Evolutionary conservation across 2,329 filamentous ascomycete species (phyloP).

Genomic region (Fusarium mangiferae): DNA sequence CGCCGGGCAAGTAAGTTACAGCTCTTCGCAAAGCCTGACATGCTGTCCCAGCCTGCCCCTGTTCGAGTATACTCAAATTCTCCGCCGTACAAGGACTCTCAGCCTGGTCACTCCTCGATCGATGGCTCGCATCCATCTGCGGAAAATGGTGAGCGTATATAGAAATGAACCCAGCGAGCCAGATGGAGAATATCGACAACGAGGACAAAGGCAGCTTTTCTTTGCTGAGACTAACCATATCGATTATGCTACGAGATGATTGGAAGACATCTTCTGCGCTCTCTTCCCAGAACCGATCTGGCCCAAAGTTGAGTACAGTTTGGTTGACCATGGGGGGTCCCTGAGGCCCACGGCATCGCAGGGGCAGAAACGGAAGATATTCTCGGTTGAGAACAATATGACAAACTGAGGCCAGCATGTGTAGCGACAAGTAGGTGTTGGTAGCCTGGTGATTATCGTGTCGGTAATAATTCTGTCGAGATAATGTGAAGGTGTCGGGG

Average conservation of each 20-base stretch:
- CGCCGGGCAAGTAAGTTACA: slow-evolving; percentile 16
- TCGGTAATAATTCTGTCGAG: slow-evolving; percentile 45
- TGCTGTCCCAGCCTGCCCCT: slow-evolving; percentile 9
- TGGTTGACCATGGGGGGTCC: neutral
- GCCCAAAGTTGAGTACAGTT: neutral
- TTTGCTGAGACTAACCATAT: slow-evolving; percentile 71
- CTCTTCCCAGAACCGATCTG: slow-evolving; percentile 2
- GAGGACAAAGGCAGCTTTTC: slow-evolving; percentile 74
- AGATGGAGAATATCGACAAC: slow-evolving; percentile 73
- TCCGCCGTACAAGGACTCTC: neutral
- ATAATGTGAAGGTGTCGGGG: slow-evolving; percentile 67
- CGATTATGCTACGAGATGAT: slow-evolving; percentile 70
- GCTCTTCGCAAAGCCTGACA: slow-evolving; percentile 33
- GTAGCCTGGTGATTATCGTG: slow-evolving; percentile 58
- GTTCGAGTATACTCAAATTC: slow-evolving; percentile 1
- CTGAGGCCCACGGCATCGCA: neutral
- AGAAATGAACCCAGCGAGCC: slow-evolving; percentile 72
- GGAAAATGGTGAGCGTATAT: slow-evolving; percentile 75
- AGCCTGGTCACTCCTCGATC: slow-evolving; percentile 6
- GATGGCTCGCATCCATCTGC: slow-evolving; percentile 68
- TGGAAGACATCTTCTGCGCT: slow-evolving; percentile 42
- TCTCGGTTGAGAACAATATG: slow-evolving; percentile 10
- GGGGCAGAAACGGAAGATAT: neutral
- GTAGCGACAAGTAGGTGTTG: neutral
- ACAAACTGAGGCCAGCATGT: slow-evolving; percentile 5